These are phyloP conservation scores for Friedmanniomyces simplex DNA, from an alignment of 495 filamentous ascomycete species.

Conservation along the genomic window DNA sequence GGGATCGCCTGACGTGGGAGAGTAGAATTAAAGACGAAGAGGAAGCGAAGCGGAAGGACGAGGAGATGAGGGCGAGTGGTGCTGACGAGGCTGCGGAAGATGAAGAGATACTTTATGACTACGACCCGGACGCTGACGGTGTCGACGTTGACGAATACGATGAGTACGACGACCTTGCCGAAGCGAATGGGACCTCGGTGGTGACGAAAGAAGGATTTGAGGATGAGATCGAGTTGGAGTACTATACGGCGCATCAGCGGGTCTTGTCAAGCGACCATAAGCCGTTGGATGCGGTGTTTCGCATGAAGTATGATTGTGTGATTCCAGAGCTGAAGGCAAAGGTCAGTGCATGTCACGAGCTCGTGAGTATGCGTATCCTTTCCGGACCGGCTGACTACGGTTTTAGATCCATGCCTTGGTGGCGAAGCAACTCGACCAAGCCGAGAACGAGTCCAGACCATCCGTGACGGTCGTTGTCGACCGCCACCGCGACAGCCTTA, in stretches of 20 bases:
- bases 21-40: slow-evolving; percentile 52
- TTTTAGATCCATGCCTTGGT: slow-evolving; percentile 58
- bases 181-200: slow-evolving; percentile 36
- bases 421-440: slow-evolving; percentile 74
- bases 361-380: neutral
- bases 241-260: slow-evolving; percentile 79
- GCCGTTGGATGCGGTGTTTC: slow-evolving; percentile 71
- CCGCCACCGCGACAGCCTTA: slow-evolving; percentile 27
- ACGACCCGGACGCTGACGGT: slow-evolving; percentile 71
- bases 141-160: slow-evolving; percentile 42
- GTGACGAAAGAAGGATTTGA: slow-evolving; percentile 46
- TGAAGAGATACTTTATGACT: slow-evolving; percentile 80
- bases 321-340: slow-evolving; percentile 70
- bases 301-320: slow-evolving; percentile 71
- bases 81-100: slow-evolving; percentile 61
- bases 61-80: slow-evolving; percentile 73
- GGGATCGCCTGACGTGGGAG: slow-evolving; percentile 62
- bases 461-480: slow-evolving; percentile 78
- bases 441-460: slow-evolving; percentile 85
- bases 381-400: neutral
- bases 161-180: slow-evolving; percentile 55
- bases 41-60: slow-evolving; percentile 58
- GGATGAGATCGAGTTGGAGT: slow-evolving; percentile 56
- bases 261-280: slow-evolving; percentile 94
- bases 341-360: slow-evolving; percentile 30